Base-by-base conservation (phyloP, 495 filamentous ascomycete genomes). In the Diplogelasinospora grovesii region DNA sequence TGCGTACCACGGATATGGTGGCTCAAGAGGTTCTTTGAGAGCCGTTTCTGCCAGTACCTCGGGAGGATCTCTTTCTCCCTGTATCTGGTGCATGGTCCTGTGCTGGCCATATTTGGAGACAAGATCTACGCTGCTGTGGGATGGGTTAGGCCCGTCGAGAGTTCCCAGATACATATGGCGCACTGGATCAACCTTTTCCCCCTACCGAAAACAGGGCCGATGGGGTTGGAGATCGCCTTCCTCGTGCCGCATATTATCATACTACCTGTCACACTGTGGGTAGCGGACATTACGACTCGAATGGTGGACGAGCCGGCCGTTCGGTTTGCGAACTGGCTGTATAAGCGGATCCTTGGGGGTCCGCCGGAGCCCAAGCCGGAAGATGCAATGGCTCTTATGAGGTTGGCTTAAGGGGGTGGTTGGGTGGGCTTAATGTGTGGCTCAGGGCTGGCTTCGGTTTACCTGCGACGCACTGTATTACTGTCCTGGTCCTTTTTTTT, bases 31-130 rank as follows among this genome's bases (percentile, higher is more conserved):
- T 64, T 78, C 27, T 82, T 83, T 58, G 74, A 70, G 44, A 69
- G 70, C 28, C 61, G 64, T 4, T 60, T 81, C 23, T 78, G 77
- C 30, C 79, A 81, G 56, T 82, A 78, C 46, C 68, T 84, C 7
- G 79, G 78, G 33, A 70, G 74, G 42, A 70, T 84, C 47, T 80
- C 77, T 0, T 84, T 73, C 47, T 65, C 75, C 6, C 72, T 84
- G n/a, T 84, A 84, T 42, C 66, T 84, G 32, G 74, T 82, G 15
- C 80, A 84, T 49, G 78, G 76, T 1, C 75, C 77, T 2, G 70
- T 84, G 32, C 53, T 79, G 11, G 59, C 42, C 32, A 52, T 49
- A 0, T 35, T 71, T 8, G 68, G 68, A 33, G 62, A 65, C 45
- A 54, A 61, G 19, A 1, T 71, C 38, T 80, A 80, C 55, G 64